Base-by-base conservation (phyloP, 768 basidiomycete genomes). In the Coprinellus micaceus region DNA sequence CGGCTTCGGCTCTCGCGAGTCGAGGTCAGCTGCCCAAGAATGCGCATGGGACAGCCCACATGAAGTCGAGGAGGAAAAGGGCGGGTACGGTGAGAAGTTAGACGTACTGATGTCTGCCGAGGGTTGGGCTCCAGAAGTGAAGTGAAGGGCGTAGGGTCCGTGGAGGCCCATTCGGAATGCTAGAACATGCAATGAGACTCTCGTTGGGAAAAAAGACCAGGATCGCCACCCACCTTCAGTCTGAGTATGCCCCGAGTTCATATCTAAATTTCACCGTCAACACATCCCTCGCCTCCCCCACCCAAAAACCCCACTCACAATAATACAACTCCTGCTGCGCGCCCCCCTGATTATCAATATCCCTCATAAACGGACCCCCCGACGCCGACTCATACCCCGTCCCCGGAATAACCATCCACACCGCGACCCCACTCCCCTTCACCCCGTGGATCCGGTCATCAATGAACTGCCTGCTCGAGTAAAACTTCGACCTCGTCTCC, bases 241-340 rank as follows among this genome's bases (percentile, higher is more conserved):
- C 52, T 73, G 66, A 36, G 68, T 69, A 44, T 74, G 71, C 7
- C 73, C 73, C n/a, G 73, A 73, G 58, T 74, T 74, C 72, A 66
- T 13, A 15, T 19, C 2, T n/a, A 9, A 9, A 24, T n/a, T n/a
- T n/a, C n/a, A n/a, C n/a, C n/a, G n/a, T n/a, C n/a, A n/a, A n/a
- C n/a, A n/a, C n/a, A n/a, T n/a, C n/a, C n/a, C n/a, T 21, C 26
- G 53, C 24, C 43, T 43, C 17, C 48, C n/a, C n/a, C n/a, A n/a
- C n/a, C n/a, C n/a, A n/a, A n/a, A n/a, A n/a, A n/a, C n/a, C n/a
- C 25, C 57, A 22, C 72, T 65, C 40, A 71, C 71, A 73, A 60
- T 64, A 74, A 53, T 73, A 74, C 1, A 73, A 57, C 54, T 74
- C 73, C 43, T 73, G 70, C 26, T 70, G 65, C 46, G 56, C 65